These are phyloP conservation scores for Pythium scleroteichum DNA, from an alignment of 352 stramenopile species.

Conservation along the genomic window DNA sequence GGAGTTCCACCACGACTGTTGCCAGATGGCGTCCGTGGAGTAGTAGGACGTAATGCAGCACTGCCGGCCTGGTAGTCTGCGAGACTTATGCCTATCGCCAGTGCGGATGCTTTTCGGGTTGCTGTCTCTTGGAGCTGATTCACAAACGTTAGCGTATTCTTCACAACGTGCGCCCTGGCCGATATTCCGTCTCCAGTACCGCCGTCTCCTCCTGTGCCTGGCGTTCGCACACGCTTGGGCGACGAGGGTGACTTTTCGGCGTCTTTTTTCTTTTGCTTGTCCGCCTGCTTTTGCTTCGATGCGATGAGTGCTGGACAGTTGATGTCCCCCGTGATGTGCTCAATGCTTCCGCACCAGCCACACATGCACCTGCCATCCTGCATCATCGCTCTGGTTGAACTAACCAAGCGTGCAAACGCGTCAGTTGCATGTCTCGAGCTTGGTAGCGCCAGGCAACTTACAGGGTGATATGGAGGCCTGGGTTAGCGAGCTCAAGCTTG, in stretches of 20 bases:
- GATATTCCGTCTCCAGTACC: constrained; percentile 28
- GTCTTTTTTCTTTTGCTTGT: constrained; percentile 48
- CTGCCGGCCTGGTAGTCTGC: neutral
- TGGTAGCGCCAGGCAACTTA: no score
- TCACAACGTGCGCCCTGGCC: constrained; percentile 42
- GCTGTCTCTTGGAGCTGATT: constrained; percentile 28
- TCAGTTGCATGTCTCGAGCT: neutral
- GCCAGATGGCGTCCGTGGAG: constrained; percentile 3
- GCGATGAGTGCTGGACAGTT: constrained; percentile 42
- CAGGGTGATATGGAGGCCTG: constrained; percentile 69
- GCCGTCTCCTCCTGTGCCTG: neutral
- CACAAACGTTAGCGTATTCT: constrained; percentile 50
- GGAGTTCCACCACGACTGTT: neutral
- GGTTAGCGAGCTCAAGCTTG: constrained; percentile 71
- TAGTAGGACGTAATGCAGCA: neutral
- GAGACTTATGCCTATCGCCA: constrained; percentile 10
- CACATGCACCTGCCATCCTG: constrained; percentile 81
- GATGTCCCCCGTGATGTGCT: constrained; percentile 70
- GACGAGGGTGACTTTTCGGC: constrained; percentile 7
- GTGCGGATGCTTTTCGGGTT: constrained; percentile 17
- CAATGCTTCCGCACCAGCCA: constrained; percentile 70
- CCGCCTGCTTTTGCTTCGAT: constrained; percentile 62
- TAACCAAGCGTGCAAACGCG: constrained; percentile 17
- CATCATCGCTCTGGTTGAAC: constrained; percentile 84
- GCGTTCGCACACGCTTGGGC: constrained; percentile 13